Evolutionary conservation across 2,329 filamentous ascomycete genomes (phyloP).

Genomic region (Penicillium italicum): DNA sequence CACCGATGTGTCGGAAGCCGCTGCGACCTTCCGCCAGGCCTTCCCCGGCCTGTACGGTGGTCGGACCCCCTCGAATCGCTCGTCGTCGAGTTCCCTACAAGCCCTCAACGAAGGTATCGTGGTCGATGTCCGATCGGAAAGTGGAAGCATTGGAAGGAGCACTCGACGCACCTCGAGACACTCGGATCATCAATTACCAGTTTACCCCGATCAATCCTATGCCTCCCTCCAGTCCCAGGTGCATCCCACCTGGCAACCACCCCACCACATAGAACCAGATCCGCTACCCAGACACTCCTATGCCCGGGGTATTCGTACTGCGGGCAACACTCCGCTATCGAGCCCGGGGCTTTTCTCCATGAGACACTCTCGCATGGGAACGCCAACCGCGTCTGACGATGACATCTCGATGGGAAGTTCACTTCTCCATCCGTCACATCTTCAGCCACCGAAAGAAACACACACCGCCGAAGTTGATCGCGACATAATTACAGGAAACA

Average conservation of each 20-base stretch:
- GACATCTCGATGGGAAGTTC: conserved; percentile 51
- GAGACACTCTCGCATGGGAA: conserved; percentile 30
- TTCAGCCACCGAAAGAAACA: conserved; percentile 74
- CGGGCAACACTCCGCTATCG: conserved; percentile 47
- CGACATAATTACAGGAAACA: conserved; percentile 83
- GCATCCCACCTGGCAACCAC: conserved; percentile 40
- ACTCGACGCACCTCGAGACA: conserved; percentile 31
- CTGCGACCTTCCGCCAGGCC: conserved; percentile 31
- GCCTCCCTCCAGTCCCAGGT: conserved; percentile 45
- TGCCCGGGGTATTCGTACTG: conserved; percentile 38
- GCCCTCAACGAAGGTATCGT: conserved; percentile 40
- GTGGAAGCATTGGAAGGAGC: conserved; percentile 22
- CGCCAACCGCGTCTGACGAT: conserved; percentile 36
- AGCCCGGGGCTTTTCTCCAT: conserved; percentile 47
- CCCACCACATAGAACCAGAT: conserved; percentile 37
- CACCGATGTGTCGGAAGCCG: conserved; percentile 29
- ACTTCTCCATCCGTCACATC: conserved; percentile 67
- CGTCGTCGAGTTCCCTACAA: conserved; percentile 43
- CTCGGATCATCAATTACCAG: conserved; percentile 39
- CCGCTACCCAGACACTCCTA: conserved; percentile 18
- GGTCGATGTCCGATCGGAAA: conserved; percentile 36
- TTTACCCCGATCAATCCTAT: conserved; percentile 50
- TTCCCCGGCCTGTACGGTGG: conserved; percentile 36
- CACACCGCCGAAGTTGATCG: conserved; percentile 89
- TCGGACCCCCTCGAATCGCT: conserved; percentile 39